These are phyloP conservation scores for Capsicum chinense DNA, from an alignment of 257 asterid species.

Conservation along the genomic window DNA sequence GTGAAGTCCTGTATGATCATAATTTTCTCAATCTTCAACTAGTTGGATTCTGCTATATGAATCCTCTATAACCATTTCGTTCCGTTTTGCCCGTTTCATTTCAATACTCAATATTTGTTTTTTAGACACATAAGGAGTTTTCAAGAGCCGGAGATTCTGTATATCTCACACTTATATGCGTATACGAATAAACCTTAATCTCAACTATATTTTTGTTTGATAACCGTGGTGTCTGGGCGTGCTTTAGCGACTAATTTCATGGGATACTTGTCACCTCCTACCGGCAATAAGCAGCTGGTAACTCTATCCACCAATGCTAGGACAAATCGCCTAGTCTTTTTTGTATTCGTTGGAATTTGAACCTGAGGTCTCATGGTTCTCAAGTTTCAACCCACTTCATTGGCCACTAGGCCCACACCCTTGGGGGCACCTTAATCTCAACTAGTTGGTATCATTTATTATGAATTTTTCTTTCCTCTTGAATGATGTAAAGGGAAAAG, in stretches of 20 bases:
- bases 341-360: no score
- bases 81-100: neutral
- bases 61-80: neutral
- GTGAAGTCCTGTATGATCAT: conserved; percentile 54
- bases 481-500: neutral
- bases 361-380: no score
- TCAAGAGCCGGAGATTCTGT: neutral
- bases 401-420: no score
- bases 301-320: no score
- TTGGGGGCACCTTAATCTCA: neutral
- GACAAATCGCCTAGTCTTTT: no score
- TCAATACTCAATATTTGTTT: neutral
- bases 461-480: neutral
- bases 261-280: no score
- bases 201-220: neutral
- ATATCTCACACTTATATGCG: neutral
- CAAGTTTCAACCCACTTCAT: no score
- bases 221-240: no score
- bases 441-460: neutral
- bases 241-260: no score
- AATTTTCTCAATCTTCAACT: neutral
- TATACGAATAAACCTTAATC: neutral
- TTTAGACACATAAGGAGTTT: neutral
- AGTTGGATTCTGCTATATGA: neutral
- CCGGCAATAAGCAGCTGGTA: no score